phyloP scores from a whole-genome alignment of 208 protist species.

The Trypanosoma scelopori region DNA sequence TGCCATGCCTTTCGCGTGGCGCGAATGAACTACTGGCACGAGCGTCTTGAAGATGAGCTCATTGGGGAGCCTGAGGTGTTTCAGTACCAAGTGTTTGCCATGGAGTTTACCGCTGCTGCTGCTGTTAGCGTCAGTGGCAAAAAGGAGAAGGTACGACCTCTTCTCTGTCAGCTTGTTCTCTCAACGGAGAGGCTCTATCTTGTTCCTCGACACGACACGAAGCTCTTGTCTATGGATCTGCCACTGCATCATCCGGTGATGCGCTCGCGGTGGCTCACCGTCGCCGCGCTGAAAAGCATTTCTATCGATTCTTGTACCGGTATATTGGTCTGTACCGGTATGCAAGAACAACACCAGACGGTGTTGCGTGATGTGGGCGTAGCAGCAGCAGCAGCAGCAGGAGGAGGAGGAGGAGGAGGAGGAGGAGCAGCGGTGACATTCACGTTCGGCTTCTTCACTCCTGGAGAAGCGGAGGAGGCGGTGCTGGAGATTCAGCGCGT shows the following conservation, averaged over 20 bases:
- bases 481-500: slow-evolving; percentile 28
- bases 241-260: slow-evolving; percentile 23
- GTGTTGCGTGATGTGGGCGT: too few species aligned
- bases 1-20: slow-evolving; percentile 16
- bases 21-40: slow-evolving; percentile 29
- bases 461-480: slow-evolving; percentile 18
- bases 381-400: not conserved
- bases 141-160: not conserved
- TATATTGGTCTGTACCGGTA: slow-evolving; percentile 13
- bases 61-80: slow-evolving; percentile 24
- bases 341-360: not conserved
- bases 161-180: slow-evolving; percentile 26
- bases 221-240: slow-evolving; percentile 18
- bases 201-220: slow-evolving; percentile 18
- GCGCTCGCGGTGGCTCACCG: slow-evolving; percentile 21
- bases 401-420: not conserved
- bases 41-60: slow-evolving; percentile 22
- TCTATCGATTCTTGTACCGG: slow-evolving; percentile 2
- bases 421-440: slow-evolving; percentile 5
- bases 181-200: slow-evolving; percentile 25
- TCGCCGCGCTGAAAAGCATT: slow-evolving; percentile 2
- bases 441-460: slow-evolving; percentile 17
- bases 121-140: not conserved
- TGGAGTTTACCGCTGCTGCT: slow-evolving; percentile 11
- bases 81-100: slow-evolving; percentile 25